These are phyloP conservation scores for Babesia bigemina DNA, from an alignment of 169 alveolate genomes.

Conservation along the genomic window DNA sequence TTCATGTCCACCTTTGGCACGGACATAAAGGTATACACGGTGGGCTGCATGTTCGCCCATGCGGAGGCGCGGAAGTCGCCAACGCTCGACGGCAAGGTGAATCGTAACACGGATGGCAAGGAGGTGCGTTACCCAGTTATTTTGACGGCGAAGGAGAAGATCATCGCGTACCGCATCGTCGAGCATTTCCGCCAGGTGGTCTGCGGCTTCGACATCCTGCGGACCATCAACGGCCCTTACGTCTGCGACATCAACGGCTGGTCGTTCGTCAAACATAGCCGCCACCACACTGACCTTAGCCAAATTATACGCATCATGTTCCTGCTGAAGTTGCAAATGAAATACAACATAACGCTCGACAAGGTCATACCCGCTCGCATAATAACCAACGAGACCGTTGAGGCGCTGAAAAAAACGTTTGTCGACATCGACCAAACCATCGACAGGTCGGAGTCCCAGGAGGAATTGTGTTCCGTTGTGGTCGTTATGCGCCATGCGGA, in stretches of 20 bases:
- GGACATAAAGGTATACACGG: constrained; percentile 97
- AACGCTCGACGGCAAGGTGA: constrained; percentile 89
- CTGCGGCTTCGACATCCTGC: constrained; percentile 92
- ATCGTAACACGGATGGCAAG: constrained; percentile 90
- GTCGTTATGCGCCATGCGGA: constrained; percentile 98
- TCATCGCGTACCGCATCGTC: constrained; percentile 91
- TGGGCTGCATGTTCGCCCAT: constrained; percentile 95
- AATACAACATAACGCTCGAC: constrained; percentile 70
- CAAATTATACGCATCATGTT: constrained; percentile 79
- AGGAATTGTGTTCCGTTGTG: constrained; percentile 94
- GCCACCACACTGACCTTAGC: constrained; percentile 94
- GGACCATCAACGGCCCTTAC: constrained; percentile 89
- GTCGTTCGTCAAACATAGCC: constrained; percentile 93
- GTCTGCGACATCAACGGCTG: constrained; percentile 98
- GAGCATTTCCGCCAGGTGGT: constrained; percentile 91
- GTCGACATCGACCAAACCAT: constrained; percentile 59
- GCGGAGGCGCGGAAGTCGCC: constrained; percentile 99
- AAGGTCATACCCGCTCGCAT: constrained; percentile 71
- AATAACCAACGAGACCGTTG: constrained; percentile 68
- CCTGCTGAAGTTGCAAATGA: constrained; percentile 71
- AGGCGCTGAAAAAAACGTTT: constrained; percentile 69
- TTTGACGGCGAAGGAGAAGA: constrained; percentile 91
- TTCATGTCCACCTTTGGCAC: constrained; percentile 96
- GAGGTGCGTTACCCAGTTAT: constrained; percentile 96
- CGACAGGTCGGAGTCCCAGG: constrained; percentile 70